Evolutionary conservation across 2,329 filamentous ascomycete species (phyloP), one percentile per base, ranked within the genome.

Genomic region (Thielaviopsis euricoi): DNA sequence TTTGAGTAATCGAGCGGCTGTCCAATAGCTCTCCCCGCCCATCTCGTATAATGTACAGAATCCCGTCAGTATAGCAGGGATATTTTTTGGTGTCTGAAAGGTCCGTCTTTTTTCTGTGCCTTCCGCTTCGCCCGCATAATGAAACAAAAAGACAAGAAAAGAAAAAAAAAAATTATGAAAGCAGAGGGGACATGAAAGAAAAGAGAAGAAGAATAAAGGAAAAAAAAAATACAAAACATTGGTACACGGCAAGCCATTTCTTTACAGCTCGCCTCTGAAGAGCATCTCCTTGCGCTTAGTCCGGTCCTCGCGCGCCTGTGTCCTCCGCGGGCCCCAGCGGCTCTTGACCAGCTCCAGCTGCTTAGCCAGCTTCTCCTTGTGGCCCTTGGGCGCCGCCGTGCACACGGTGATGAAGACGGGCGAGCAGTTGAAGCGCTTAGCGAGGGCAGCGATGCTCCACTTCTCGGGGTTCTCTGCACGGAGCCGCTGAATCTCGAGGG

Each of bases 401-500:
- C 76, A 80, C 69, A 82, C 79, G 67, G 77, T 75, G 60, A 84
- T 72, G 64, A 84, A 83, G 52, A 76, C 65, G 19, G 71, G 68
- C 40, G 74, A 75, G 73, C 80, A 83, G 55, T 75, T 68, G 67
- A 76, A 84, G 66, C 76, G 76, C 57, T 68, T 66, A 5, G 80
- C 77, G 33, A 85, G 73, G 53, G 68, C 70, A 43, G 66, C 65
- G 51, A 81, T 76, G 61, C 72, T 79, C 80, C 81, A 83, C 56
- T 66, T 69, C 25, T 73, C 66, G 1, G 81, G 80, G 64, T 84
- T 77, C 50, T 71, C 66, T 23, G 65, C 66, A 55, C 80, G 73
- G 66, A 84, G 71, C 54, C 69, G 68, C 59, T 78, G 77, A 66
- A 83, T 84, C 72, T 83, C 80, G 53, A 72, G 73, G 53, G 85